These are phyloP conservation scores for Aspergillus phoenicis DNA, from an alignment of 2,329 filamentous ascomycete species.

Conservation along the genomic window DNA sequence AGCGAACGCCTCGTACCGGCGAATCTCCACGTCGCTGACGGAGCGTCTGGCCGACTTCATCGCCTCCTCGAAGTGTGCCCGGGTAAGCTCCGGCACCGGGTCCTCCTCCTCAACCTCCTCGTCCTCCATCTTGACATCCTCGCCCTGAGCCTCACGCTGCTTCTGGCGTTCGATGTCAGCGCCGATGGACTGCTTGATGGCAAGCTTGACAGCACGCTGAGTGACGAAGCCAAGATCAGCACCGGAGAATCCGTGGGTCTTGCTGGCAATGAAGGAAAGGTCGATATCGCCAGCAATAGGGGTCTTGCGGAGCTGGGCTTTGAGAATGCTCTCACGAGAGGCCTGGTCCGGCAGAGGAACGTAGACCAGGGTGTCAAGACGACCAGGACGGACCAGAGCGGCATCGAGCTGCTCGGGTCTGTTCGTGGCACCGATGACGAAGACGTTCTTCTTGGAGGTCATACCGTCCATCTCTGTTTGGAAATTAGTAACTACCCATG, in stretches of 20 bases:
- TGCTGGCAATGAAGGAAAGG: slow-evolving; percentile 86
- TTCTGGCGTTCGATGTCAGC: slow-evolving; percentile 87
- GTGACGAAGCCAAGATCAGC: slow-evolving; percentile 99
- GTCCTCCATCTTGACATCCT: slow-evolving; percentile 75
- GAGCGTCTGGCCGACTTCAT: slow-evolving; percentile 94
- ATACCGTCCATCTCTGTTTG: slow-evolving; percentile 92
- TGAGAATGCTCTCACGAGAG: slow-evolving; percentile 86
- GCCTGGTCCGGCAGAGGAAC: slow-evolving; percentile 92
- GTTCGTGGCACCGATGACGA: slow-evolving; percentile 98
- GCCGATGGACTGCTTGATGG: slow-evolving; percentile 95
- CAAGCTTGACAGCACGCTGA: slow-evolving; percentile 97
- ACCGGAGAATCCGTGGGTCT: slow-evolving; percentile 99
- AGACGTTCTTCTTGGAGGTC: slow-evolving; percentile 99
- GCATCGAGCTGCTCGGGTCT: slow-evolving; percentile 98
- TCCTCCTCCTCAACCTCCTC: slow-evolving; percentile 67
- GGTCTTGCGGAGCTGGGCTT: slow-evolving; percentile 97
- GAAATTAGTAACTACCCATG: slow-evolving; percentile 45
- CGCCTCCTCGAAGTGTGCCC: slow-evolving; percentile 96
- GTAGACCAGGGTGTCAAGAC: slow-evolving; percentile 98
- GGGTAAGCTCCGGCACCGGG: slow-evolving; percentile 92
- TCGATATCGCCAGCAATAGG: slow-evolving; percentile 87
- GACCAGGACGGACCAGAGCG: slow-evolving; percentile 94
- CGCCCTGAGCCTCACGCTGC: slow-evolving; percentile 81
- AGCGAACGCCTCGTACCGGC: slow-evolving; percentile 96
- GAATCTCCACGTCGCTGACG: slow-evolving; percentile 94